Conservation (phyloP, 2,329 filamentous ascomycete species). For the Gnomoniopsis smithogilvyi region DNA sequence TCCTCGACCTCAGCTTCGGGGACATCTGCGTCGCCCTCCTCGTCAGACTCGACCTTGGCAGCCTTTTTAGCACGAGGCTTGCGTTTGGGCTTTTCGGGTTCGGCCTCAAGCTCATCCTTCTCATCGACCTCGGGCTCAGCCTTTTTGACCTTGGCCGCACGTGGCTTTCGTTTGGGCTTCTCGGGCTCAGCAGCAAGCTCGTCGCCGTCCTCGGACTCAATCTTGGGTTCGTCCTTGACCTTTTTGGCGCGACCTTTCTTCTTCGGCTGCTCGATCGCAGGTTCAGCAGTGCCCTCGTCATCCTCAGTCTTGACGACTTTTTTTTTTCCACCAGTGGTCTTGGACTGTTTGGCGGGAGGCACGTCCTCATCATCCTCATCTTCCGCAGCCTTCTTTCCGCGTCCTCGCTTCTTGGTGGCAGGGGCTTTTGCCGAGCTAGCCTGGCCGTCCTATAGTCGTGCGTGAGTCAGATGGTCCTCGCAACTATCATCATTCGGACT, state of each 20-base stretch:
- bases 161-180: conserved; percentile 34
- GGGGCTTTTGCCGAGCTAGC: conserved; percentile 23
- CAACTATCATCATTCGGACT: conserved; percentile 5
- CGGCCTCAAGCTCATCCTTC: conserved; percentile 31
- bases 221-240: conserved; percentile 21
- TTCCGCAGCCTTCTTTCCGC: conserved; percentile 31
- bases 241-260: conserved; percentile 26
- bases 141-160: conserved; percentile 26
- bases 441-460: conserved; percentile 20
- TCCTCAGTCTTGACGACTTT: conserved; percentile 4
- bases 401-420: conserved; percentile 31
- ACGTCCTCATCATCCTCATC: conserved; percentile 27
- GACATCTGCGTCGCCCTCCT: conserved; percentile 36
- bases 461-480: conserved; percentile 3
- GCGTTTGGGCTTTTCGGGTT: conserved; percentile 38
- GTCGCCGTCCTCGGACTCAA: conserved; percentile 2
- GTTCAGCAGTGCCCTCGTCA: conserved; percentile 13
- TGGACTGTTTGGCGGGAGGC: conserved; percentile 33
- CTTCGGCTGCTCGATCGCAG: conserved; percentile 21
- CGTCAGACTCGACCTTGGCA: neutral
- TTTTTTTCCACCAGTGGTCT: conserved; percentile 1
- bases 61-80: neutral
- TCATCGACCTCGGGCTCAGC: conserved; percentile 17
- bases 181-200: conserved; percentile 49
- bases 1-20: conserved; percentile 34